A percentile compares a stretch with the other conserved stretches of the same genome.
Evolutionary conservation across 2,329 filamentous ascomycete genomes (phyloP).

Genomic region (Aspergillus uvarum): DNA sequence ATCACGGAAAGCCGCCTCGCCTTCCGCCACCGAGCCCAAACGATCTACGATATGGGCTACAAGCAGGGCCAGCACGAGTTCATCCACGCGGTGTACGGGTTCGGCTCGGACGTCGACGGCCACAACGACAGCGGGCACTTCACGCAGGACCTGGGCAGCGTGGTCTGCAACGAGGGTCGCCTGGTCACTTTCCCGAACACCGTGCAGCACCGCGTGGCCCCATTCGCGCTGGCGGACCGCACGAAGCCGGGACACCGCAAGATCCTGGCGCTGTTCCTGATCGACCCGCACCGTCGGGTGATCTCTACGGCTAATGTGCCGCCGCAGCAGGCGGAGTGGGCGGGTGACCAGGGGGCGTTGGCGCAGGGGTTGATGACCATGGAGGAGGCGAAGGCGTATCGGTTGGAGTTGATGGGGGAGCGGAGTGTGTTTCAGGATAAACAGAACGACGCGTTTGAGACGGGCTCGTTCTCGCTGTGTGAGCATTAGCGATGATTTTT

Average conservation of each 20-base stretch:
- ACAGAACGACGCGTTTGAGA: constrained; percentile 16
- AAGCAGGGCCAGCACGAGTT: not conserved
- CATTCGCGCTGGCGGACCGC: constrained; percentile 22
- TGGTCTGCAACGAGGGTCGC: constrained; percentile 5
- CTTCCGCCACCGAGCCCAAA: constrained; percentile 45
- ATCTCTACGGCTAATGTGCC: constrained; percentile 29
- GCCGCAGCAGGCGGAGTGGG: constrained; percentile 17
- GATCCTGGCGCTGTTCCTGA: constrained; percentile 28
- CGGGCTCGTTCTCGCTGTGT: constrained; percentile 16
- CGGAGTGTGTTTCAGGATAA: constrained; percentile 16
- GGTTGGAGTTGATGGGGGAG: constrained; percentile 44
- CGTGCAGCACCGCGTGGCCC: constrained; percentile 24
- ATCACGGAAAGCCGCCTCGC: constrained; percentile 54
- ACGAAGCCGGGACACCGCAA: constrained; percentile 26
- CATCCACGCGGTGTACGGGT: constrained; percentile 5
- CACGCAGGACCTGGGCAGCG: constrained; percentile 4
- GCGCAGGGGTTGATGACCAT: constrained; percentile 13
- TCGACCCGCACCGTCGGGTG: constrained; percentile 25
- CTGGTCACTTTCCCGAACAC: constrained; percentile 13
- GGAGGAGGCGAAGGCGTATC: constrained; percentile 41
- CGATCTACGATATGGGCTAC: not conserved
- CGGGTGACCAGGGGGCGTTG: not conserved
- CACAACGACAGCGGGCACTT: not conserved
- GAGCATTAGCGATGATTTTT: constrained; percentile 18
- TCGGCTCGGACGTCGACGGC: constrained; percentile 1